Base-by-base conservation (phyloP, 2,329 filamentous ascomycete species). In the Colletotrichum echinochloae region DNA sequence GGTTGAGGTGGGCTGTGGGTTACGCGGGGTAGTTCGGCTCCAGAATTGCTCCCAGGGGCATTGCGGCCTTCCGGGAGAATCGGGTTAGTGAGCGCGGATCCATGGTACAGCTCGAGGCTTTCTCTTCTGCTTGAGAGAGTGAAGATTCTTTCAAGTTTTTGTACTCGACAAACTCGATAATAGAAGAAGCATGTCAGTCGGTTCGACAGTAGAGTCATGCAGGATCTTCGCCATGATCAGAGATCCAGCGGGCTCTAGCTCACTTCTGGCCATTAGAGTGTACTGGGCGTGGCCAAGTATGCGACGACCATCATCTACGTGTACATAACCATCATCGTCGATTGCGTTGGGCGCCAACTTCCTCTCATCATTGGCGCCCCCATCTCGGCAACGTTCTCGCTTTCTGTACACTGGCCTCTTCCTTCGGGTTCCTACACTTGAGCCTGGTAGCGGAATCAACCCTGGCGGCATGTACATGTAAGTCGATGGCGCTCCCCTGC, bases 151-250 rank as follows among this genome's bases (percentile, higher is more conserved):
- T 26, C n/a, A 37, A 5, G 30, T 33, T 33, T 33, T 8, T 33
- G 5, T 33, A 6, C 9, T 23, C 11, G 8, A 46, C 28, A 51
- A 49, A 28, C 49, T 54, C 41, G 39, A 28, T 26, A 51, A 33
- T 14, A 51, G 18, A 30, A 7, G 5, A 12, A 6, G 14, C 2
- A 61, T 30, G 2, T 11, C 30, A 23, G 18, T 46, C 18, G 2
- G 28, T 9, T 39, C 51, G 35, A 20, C 37, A 18, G 8, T 9
- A 33, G 2, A 12, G 6, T 35, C 46, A 9, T 7, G 80, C 1
- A 77, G 81, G 60, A 82, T 83, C 16, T 83, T 83, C 54, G 75
- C 75, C 8, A 77, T 82, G 75, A 81, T 83, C 28, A 81, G 81
- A 41, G 82, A 81, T 0, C 72, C 72, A 3, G 69, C 73, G 3